Base-by-base conservation (phyloP, 2,329 filamentous ascomycete species). In the Raffaelea albimanens region DNA sequence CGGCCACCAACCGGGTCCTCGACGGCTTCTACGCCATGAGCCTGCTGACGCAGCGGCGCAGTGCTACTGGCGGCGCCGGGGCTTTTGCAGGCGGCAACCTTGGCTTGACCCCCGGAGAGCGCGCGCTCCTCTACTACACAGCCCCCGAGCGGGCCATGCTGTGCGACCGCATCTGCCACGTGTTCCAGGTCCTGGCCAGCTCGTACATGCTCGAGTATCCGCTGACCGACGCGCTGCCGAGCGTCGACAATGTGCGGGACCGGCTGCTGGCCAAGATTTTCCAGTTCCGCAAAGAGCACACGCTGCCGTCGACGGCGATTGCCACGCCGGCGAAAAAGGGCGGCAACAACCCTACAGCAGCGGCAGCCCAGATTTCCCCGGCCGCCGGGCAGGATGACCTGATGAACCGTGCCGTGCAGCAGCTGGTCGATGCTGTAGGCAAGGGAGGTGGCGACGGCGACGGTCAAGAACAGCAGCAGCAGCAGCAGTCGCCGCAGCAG, bases 1-100 rank as follows among this genome's bases (percentile, higher is more conserved):
- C 79, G 20, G 83, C 83, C 10, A 95, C 90, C 1, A 83, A 84
- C 52, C 82, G 85, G 45, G 87, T 96, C 66, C 79, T 97, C 4
- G 90, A 96, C 64, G 84, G 87, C 34, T 96, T 98, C 63, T 90
- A 97, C 60, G 88, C 90, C 45, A 95, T 98, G 87, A 94, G 91
- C 53, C 79, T 96, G 11, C 83, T 96, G 52, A 89, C 95, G 34
- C 76, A 85, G 59, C 91, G 90, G 58, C 86, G 91, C 50, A 21
- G 33, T 31, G n/a, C n/a, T n/a, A n/a, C n/a, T n/a, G n/a, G n/a
- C n/a, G n/a, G n/a, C n/a, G 71, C 83, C 11, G n/a, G n/a, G n/a
- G n/a, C n/a, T n/a, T n/a, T n/a, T n/a, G n/a, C n/a, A n/a, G n/a
- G n/a, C n/a, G n/a, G n/a, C n/a, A n/a, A n/a, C n/a, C n/a, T n/a